These are phyloP conservation scores for Crithidia sp. DNA, from an alignment of 208 protist species.

Conservation along the genomic window DNA sequence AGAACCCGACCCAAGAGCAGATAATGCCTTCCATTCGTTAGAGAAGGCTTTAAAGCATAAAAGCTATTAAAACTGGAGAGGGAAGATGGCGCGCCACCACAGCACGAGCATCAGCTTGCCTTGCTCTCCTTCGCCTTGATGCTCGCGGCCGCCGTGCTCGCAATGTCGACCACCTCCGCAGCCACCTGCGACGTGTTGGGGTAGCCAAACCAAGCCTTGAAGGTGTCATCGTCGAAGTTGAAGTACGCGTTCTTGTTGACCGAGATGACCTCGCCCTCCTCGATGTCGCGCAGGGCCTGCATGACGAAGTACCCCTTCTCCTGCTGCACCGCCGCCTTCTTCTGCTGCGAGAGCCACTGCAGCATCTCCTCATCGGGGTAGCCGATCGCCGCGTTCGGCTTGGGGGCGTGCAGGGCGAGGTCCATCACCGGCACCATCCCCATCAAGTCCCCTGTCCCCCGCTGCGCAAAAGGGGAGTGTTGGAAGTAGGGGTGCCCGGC, in stretches of 20 bases:
- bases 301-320: constrained; percentile 87
- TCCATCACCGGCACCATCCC: constrained; percentile 89
- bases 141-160: constrained; percentile 1
- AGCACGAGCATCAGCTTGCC: constrained; percentile 4
- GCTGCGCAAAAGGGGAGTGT: constrained; percentile 54
- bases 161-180: constrained; percentile 11
- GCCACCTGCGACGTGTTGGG: constrained; percentile 68
- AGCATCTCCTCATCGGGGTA: constrained; percentile 89
- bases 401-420: constrained; percentile 78
- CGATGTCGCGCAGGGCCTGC: constrained; percentile 88
- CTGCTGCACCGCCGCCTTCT: constrained; percentile 51
- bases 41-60: too few relatives aligned
- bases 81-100: neutral
- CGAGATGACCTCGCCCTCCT: constrained; percentile 72
- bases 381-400: constrained; percentile 83
- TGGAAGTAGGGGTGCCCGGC: constrained; percentile 83
- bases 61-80: neutral
- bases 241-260: constrained; percentile 90
- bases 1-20: neutral
- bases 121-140: constrained; percentile 13
- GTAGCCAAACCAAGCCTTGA: constrained; percentile 90
- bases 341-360: constrained; percentile 79
- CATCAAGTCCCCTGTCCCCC: constrained; percentile 64
- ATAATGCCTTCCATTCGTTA: too few relatives aligned
- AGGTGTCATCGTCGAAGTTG: constrained; percentile 87